Conservation (phyloP, 306 rosid genomes). For the Abrus pulchellus region DNA sequence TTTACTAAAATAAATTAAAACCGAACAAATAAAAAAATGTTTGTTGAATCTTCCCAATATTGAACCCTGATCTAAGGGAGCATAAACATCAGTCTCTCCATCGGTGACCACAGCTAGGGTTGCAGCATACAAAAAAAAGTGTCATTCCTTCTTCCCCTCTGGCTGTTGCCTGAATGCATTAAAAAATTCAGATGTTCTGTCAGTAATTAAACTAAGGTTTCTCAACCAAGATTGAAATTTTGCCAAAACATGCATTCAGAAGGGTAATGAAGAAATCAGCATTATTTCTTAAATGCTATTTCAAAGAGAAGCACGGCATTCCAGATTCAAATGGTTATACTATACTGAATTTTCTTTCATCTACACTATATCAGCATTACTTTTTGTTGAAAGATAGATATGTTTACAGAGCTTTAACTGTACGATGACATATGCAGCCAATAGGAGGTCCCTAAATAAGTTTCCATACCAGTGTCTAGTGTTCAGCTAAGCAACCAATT, state of each 20-base stretch:
- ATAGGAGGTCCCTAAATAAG: slow-evolving; percentile 1
- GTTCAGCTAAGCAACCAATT: slow-evolving; percentile 23
- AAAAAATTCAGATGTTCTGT: neutral
- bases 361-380: neutral
- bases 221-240: neutral
- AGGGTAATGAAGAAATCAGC: neutral
- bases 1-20: neutral
- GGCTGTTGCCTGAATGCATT: slow-evolving; percentile 55
- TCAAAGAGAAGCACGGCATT: neutral
- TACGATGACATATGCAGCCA: slow-evolving; percentile 9
- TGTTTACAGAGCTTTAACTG: neutral
- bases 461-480: slow-evolving; percentile 6
- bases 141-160: slow-evolving; percentile 62
- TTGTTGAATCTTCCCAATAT: slow-evolving; percentile 25
- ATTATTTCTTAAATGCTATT: slow-evolving; percentile 4
- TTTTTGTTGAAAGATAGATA: slow-evolving; percentile 1
- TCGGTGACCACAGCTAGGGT: slow-evolving; percentile 54
- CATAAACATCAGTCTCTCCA: slow-evolving; percentile 52
- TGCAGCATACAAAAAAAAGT: slow-evolving; percentile 57
- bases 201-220: slow-evolving; percentile 37
- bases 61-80: slow-evolving; percentile 26
- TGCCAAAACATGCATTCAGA: slow-evolving; percentile 8
- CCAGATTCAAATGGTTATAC: slow-evolving; percentile 23
- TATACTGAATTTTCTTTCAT: slow-evolving; percentile 11
- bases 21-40: neutral